Conservation (phyloP, 768 basidiomycete species). For the Suillus alpinus region DNA sequence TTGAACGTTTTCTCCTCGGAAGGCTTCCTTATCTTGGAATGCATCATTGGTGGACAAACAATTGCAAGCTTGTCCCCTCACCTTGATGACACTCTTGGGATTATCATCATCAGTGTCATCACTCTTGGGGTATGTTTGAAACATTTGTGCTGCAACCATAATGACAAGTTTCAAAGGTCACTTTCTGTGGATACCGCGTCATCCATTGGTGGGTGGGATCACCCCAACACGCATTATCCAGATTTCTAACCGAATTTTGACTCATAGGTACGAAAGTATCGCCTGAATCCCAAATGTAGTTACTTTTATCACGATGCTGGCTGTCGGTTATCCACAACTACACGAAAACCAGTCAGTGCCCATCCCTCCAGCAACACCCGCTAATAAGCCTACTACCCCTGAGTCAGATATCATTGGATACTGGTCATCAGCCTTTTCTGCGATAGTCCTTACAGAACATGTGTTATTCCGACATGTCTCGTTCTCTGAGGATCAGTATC, state of each 20-base stretch:
- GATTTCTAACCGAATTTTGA: neutral
- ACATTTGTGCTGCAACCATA: neutral
- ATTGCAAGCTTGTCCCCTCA: conserved; percentile 44
- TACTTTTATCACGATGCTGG: conserved; percentile 64
- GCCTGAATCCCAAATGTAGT: conserved; percentile 78
- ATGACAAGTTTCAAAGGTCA: conserved; percentile 37
- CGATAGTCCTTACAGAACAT: conserved; percentile 34
- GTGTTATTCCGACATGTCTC: conserved; percentile 32
- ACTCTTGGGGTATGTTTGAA: conserved; percentile 25
- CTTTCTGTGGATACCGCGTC: conserved; percentile 64
- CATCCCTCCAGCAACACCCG: conserved; percentile 29
- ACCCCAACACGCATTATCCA: neutral
- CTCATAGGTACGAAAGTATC: conserved; percentile 62
- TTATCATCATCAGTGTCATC: conserved; percentile 30
- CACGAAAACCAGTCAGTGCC: conserved; percentile 36
- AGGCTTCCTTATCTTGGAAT: conserved; percentile 57
- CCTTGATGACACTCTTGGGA: conserved; percentile 28
- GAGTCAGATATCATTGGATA: no score
- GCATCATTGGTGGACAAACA: conserved; percentile 62
- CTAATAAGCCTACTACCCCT: no score
- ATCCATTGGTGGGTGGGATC: conserved; percentile 45
- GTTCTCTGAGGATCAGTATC: conserved; percentile 24
- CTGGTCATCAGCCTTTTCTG: no score
- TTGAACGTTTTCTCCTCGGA: conserved; percentile 49
- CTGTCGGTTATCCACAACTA: conserved; percentile 68